Evolutionary conservation across 2,329 filamentous ascomycete species (phyloP).

Genomic region (Balansia obtecta): DNA sequence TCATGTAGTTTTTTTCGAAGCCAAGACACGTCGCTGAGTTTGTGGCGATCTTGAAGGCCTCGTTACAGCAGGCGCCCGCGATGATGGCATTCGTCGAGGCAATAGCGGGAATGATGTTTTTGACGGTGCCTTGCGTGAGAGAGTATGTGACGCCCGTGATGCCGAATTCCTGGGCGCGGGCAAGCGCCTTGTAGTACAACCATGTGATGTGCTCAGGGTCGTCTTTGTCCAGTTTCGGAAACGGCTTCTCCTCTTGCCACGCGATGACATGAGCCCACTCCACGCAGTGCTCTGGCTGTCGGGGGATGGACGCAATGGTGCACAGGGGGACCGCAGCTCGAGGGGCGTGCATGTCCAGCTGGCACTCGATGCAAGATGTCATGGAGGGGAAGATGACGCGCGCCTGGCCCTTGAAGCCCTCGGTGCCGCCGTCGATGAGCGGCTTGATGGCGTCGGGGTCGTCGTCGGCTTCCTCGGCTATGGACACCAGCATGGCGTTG

Average conservation of each 20-base stretch:
- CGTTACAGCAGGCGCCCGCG: constrained; percentile 89
- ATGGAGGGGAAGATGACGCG: constrained; percentile 85
- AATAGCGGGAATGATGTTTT: constrained; percentile 98
- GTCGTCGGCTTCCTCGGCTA: constrained; percentile 68
- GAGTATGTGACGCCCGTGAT: constrained; percentile 90
- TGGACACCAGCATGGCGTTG: constrained; percentile 80
- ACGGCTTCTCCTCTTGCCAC: constrained; percentile 80
- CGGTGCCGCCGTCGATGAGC: constrained; percentile 89
- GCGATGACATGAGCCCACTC: constrained; percentile 99
- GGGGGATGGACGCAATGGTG: constrained; percentile 89
- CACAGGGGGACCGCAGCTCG: constrained; percentile 92
- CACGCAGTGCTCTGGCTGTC: constrained; percentile 94
- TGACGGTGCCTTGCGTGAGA: constrained; percentile 92
- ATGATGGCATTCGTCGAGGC: constrained; percentile 96
- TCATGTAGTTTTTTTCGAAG: constrained; percentile 86
- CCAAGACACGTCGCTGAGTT: constrained; percentile 69
- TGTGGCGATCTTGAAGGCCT: constrained; percentile 89
- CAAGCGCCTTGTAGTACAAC: constrained; percentile 77
- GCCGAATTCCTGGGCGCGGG: constrained; percentile 74
- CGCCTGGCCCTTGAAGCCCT: constrained; percentile 96
- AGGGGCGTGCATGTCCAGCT: constrained; percentile 97
- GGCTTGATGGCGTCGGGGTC: constrained; percentile 74
- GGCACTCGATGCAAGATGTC: constrained; percentile 94
- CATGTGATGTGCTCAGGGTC: constrained; percentile 96
- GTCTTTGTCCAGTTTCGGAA: constrained; percentile 82